Conservation (phyloP, 2,329 filamentous ascomycete genomes). For the Bimuria novae-zelandiae region DNA sequence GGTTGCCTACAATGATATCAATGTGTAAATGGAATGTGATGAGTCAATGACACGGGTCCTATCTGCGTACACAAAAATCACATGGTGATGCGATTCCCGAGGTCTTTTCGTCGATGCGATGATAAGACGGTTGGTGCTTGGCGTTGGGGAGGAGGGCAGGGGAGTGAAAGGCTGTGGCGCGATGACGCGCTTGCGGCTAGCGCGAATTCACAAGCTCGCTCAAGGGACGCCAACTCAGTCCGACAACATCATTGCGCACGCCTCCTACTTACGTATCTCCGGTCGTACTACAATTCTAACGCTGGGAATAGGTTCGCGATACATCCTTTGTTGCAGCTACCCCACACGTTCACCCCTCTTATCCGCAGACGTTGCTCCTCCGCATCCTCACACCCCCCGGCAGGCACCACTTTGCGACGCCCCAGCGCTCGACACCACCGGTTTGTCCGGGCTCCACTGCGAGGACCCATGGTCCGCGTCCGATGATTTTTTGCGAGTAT, state of each 20-base stretch:
- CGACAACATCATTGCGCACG: background rate
- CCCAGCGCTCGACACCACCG: constrained; percentile 15
- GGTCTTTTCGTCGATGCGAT: too few relatives aligned
- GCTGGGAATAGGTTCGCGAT: background rate
- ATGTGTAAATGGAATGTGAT: too few relatives aligned
- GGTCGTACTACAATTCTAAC: background rate
- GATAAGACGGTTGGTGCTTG: background rate
- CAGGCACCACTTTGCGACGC: constrained; percentile 31
- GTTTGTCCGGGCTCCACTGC: constrained; percentile 25
- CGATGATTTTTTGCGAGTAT: constrained; percentile 19
- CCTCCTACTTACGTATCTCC: background rate
- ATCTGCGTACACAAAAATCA: too few relatives aligned
- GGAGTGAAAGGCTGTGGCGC: too few relatives aligned
- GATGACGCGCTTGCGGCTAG: constrained; percentile 2
- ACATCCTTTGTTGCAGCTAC: background rate
- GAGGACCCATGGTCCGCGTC: constrained; percentile 36
- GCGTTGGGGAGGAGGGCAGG: too few relatives aligned
- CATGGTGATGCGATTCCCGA: too few relatives aligned
- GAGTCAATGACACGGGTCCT: too few relatives aligned
- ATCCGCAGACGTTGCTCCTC: constrained; percentile 15
- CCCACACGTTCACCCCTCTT: background rate
- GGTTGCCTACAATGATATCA: too few relatives aligned
- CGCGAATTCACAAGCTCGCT: constrained; percentile 1
- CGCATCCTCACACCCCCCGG: constrained; percentile 20
- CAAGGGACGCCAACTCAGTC: background rate